Percentiles rank a stretch among this genome's conserved stretches.
Evolutionary conservation across 345 rosid genomes (phyloP).

Genomic region (Abelmoschus esculentus): DNA sequence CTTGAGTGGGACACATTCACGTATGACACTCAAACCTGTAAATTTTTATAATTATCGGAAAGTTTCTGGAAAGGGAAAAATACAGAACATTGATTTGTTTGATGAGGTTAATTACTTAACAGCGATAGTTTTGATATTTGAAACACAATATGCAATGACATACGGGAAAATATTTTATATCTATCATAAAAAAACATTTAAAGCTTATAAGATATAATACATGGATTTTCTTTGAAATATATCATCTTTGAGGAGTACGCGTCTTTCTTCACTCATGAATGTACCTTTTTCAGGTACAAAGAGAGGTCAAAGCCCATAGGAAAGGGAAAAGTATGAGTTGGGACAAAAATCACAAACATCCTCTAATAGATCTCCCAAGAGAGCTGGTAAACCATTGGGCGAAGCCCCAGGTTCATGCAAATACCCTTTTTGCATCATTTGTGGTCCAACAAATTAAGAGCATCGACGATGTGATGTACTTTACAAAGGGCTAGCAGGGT

Average conservation of each 20-base stretch:
- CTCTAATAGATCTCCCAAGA: not conserved
- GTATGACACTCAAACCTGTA: not conserved
- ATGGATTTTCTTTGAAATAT: not conserved
- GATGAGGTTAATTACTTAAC: too few species aligned
- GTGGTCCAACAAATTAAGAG: too few species aligned
- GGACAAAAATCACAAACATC: not conserved
- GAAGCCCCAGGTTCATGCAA: not conserved
- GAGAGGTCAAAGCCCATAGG: not conserved
- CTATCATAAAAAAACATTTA: too few species aligned
- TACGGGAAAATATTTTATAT: too few species aligned
- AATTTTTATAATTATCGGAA: not conserved
- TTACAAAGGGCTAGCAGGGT: too few species aligned
- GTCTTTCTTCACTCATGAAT: not conserved
- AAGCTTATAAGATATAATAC: not conserved
- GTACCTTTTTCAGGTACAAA: not conserved
- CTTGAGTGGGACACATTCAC: not conserved
- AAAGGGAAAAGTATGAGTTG: not conserved
- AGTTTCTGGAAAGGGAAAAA: not conserved
- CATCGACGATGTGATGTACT: too few species aligned
- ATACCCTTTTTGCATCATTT: not conserved
- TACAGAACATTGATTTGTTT: too few species aligned
- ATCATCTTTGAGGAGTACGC: not conserved
- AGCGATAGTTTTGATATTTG: too few species aligned
- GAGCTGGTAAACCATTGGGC: not conserved
- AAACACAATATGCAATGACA: too few species aligned